A percentile compares a stretch with the other conserved stretches of the same genome.
These are phyloP conservation scores for Saposhnikovia divaricata DNA, from an alignment of 129 eudicot species.

Conservation along the genomic window DNA sequence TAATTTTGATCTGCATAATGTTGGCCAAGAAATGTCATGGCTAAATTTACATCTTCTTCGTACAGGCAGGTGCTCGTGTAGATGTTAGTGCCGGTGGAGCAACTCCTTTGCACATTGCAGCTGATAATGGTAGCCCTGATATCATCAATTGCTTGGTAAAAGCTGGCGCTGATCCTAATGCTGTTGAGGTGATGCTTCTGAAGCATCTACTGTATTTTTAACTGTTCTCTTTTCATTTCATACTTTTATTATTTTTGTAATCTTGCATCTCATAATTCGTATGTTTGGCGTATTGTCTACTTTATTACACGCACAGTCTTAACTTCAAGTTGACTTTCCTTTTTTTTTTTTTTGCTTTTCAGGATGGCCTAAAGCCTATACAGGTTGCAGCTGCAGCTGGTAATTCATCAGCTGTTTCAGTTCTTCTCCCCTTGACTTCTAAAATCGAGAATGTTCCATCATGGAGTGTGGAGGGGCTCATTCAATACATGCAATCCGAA, in stretches of 20 bases:
- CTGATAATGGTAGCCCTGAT: constrained; percentile 70
- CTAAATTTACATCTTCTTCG: constrained; percentile 8
- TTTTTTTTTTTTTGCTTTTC: constrained; percentile 11
- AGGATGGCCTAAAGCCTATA: constrained; percentile 77
- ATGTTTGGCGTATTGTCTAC: not conserved
- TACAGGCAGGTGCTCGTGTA: constrained; percentile 77
- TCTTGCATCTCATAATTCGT: not conserved
- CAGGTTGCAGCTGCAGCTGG: constrained; percentile 85
- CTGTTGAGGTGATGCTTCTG: constrained; percentile 51
- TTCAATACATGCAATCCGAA: constrained; percentile 61
- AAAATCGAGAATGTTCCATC: constrained; percentile 36
- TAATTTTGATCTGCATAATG: not conserved
- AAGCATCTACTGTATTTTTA: not conserved
- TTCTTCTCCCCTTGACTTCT: constrained; percentile 58
- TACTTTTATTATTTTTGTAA: not conserved
- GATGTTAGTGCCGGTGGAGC: constrained; percentile 90
- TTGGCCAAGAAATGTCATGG: not conserved
- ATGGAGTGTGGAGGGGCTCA: constrained; percentile 75
- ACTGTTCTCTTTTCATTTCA: not conserved
- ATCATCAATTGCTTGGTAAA: constrained; percentile 56
- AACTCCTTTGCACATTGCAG: constrained; percentile 87
- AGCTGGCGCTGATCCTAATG: constrained; percentile 83
- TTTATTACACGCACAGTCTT: not conserved
- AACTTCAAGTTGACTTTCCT: not conserved
- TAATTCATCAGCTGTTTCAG: constrained; percentile 50